A percentile compares a stretch with the other conserved stretches of the same genome.
phyloP scores from a whole-genome alignment of 2,329 filamentous ascomycete species.

The Dothideomycetes sp. region DNA sequence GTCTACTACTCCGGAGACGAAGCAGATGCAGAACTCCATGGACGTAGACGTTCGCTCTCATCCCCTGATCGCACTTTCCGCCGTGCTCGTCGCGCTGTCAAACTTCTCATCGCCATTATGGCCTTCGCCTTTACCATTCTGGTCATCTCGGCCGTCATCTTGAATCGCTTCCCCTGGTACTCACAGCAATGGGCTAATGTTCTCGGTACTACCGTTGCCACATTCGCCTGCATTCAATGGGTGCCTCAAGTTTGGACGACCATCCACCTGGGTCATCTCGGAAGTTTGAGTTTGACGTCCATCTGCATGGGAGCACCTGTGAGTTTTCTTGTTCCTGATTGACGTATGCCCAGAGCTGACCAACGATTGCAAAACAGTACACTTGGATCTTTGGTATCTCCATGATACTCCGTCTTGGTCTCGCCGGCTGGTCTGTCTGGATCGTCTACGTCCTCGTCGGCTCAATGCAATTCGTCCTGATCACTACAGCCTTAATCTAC shows the following conservation, averaged over 20 bases:
- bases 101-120: constrained; percentile 54
- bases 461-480: constrained; percentile 65
- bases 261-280: constrained; percentile 71
- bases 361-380: constrained; percentile 16
- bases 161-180: constrained; percentile 53
- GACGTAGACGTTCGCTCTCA: constrained; percentile 20
- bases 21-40: constrained; percentile 21
- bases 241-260: constrained; percentile 88
- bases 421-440: constrained; percentile 85
- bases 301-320: constrained; percentile 95
- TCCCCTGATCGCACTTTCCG: constrained; percentile 22
- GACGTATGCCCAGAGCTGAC: background rate
- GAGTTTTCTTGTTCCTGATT: constrained; percentile 33
- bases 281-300: constrained; percentile 87
- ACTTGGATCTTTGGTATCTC: constrained; percentile 64
- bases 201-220: constrained; percentile 66
- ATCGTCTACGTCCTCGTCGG: constrained; percentile 79
- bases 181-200: constrained; percentile 72
- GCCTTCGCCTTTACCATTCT: constrained; percentile 65
- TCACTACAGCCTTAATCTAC: constrained; percentile 71
- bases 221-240: constrained; percentile 76
- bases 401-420: constrained; percentile 58
- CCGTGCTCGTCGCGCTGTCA: constrained; percentile 21
- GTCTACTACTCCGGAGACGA: constrained; percentile 40
- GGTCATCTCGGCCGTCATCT: constrained; percentile 51